These are phyloP conservation scores for Kodamaea arcana DNA, from an alignment of 1,139 yeast genomes.

Conservation along the genomic window DNA sequence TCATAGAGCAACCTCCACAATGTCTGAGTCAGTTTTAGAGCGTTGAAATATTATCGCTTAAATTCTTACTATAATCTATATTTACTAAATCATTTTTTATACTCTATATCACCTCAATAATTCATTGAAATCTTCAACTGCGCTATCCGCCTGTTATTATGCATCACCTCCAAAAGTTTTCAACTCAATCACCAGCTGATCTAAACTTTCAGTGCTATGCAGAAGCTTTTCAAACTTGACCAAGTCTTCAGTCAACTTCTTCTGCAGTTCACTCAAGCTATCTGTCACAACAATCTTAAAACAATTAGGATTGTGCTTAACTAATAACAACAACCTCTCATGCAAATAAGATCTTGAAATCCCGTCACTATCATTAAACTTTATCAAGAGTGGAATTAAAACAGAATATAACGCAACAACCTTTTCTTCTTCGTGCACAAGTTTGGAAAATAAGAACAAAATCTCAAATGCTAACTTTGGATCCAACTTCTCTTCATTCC, in stretches of 20 bases:
- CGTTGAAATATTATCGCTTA: no score
- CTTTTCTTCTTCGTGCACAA: slow-evolving; percentile 26
- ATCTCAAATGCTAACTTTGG: slow-evolving; percentile 53
- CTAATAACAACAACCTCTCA: slow-evolving; percentile 48
- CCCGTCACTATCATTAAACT: slow-evolving; percentile 26
- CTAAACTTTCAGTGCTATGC: not conserved
- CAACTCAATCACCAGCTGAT: slow-evolving; percentile 23
- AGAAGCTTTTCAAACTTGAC: slow-evolving; percentile 19
- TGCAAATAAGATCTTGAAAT: slow-evolving; percentile 40
- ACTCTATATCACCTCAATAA: no score
- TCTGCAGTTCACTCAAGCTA: slow-evolving; percentile 35
- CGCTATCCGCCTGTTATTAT: no score
- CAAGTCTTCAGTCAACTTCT: slow-evolving; percentile 36
- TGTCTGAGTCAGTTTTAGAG: no score
- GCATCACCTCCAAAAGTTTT: slow-evolving; percentile 25
- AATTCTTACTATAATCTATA: no score
- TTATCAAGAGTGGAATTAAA: slow-evolving; percentile 48
- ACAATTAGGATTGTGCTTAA: slow-evolving; percentile 43
- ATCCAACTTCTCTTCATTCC: slow-evolving; percentile 6
- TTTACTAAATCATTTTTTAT: no score
- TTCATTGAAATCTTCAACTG: no score
- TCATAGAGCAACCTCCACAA: no score
- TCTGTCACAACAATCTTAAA: slow-evolving; percentile 52
- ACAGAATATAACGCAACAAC: slow-evolving; percentile 35
- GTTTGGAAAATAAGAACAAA: slow-evolving; percentile 44